phyloP scores from a whole-genome alignment of 306 rosid genomes.

The Fagus sylvatica region DNA sequence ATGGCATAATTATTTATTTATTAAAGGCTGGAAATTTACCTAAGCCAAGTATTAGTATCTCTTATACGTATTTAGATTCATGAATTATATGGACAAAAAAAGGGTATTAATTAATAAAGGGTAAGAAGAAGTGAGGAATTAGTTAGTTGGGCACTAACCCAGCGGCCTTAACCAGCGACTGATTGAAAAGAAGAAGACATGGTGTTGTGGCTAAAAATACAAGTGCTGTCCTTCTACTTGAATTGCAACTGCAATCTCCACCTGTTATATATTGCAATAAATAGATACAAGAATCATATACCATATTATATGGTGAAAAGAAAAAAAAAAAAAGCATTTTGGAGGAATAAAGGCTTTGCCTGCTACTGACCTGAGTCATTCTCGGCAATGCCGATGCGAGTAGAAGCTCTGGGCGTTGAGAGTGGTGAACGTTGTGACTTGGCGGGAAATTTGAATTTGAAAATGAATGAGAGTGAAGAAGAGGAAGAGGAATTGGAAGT shows the following conservation, averaged over 20 bases:
- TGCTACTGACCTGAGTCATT: not conserved
- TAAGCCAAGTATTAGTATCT: not conserved
- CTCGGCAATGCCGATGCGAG: constrained; percentile 20
- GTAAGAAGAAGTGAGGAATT: not conserved
- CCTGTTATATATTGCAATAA: constrained; percentile 12
- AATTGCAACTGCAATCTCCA: constrained; percentile 4
- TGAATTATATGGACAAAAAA: not conserved
- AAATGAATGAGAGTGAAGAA: constrained; percentile 12
- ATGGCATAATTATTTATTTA: not conserved
- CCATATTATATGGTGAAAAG: not conserved
- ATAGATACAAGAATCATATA: not conserved
- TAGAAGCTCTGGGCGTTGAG: constrained; percentile 25
- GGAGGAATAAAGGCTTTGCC: not conserved
- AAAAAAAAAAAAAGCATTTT: not conserved
- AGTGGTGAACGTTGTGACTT: constrained; percentile 26
- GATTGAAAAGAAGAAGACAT: constrained; percentile 51
- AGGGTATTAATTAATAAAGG: no score
- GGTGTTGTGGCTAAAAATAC: constrained; percentile 58
- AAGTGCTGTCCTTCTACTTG: constrained; percentile 52
- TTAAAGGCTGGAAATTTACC: not conserved
- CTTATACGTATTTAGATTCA: not conserved
- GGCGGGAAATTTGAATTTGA: constrained; percentile 45
- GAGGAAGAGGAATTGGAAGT: constrained; percentile 24
- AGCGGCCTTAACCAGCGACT: constrained; percentile 43
- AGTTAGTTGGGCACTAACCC: constrained; percentile 44